Evolutionary conservation across 2,329 filamentous ascomycete genomes (phyloP).

Genomic region (Chrysosphaeria jannelii): DNA sequence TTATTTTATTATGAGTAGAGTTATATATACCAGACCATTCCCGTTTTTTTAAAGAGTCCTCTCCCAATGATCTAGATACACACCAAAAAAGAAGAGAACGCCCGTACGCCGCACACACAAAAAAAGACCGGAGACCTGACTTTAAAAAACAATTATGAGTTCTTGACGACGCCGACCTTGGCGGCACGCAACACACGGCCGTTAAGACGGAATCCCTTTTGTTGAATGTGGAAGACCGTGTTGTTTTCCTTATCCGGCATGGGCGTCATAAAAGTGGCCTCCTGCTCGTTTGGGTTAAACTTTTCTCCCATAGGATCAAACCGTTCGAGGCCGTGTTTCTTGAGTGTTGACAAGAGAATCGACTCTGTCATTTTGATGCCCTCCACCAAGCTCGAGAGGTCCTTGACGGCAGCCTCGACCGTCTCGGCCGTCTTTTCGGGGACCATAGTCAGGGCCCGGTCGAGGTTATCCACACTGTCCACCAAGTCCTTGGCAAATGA

Average conservation of each 20-base stretch:
- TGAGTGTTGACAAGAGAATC: constrained; percentile 62
- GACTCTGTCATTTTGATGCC: constrained; percentile 87
- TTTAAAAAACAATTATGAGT: too few species aligned
- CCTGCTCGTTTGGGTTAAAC: constrained; percentile 90
- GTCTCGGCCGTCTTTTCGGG: constrained; percentile 15
- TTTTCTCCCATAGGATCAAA: constrained; percentile 60
- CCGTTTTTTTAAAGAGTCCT: background rate
- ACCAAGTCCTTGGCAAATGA: constrained; percentile 86
- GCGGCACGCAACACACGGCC: constrained; percentile 68
- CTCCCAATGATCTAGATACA: too few species aligned
- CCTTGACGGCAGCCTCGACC: constrained; percentile 20
- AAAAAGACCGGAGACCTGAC: too few species aligned
- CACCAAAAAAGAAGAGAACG: too few species aligned
- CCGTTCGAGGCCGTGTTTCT: constrained; percentile 81
- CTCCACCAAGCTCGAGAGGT: constrained; percentile 54
- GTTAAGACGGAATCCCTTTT: constrained; percentile 87
- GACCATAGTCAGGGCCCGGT: constrained; percentile 63
- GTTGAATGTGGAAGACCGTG: constrained; percentile 72
- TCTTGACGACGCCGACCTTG: constrained; percentile 92
- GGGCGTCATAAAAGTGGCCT: constrained; percentile 84
- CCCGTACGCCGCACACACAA: too few species aligned
- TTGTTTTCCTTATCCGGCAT: constrained; percentile 70
- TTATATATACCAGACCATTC: too few species aligned
- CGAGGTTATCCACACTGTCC: constrained; percentile 88
- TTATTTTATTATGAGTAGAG: background rate